phyloP scores from a whole-genome alignment of 2,329 filamentous ascomycete genomes.

The Chrysoporthe deuterocubensis region DNA sequence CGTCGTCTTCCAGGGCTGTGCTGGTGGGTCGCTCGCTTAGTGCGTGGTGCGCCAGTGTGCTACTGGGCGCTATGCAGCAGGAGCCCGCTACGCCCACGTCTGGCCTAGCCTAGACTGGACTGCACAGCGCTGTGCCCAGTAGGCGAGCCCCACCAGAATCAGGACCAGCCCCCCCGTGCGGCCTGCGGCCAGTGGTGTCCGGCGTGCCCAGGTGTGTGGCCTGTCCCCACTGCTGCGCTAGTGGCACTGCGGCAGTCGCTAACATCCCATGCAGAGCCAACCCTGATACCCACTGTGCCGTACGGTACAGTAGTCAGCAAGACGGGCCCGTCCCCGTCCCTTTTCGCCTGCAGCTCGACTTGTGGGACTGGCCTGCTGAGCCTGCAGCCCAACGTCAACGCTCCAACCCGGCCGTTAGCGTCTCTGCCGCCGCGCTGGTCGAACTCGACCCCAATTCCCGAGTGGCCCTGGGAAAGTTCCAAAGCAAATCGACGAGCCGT shows the following conservation, averaged over 20 bases:
- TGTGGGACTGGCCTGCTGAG: background rate
- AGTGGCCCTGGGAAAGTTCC: background rate
- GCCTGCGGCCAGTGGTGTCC: background rate
- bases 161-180: background rate
- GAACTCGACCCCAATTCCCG: background rate
- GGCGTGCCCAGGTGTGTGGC: background rate
- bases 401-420: constrained; percentile 4
- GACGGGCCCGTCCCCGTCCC: too few relatives aligned
- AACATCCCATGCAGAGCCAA: background rate
- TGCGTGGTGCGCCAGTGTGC: background rate
- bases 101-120: background rate
- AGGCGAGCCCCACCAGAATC: background rate
- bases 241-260: constrained; percentile 1
- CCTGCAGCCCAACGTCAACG: constrained; percentile 4
- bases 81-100: background rate
- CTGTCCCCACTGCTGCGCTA: background rate
- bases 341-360: background rate
- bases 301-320: too few relatives aligned
- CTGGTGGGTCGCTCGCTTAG: background rate
- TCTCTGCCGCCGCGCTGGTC: background rate
- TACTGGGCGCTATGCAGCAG: background rate
- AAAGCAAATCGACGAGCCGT: constrained; percentile 3
- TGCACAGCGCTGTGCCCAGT: background rate
- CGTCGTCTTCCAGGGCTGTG: background rate
- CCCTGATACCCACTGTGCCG: background rate